Base-by-base conservation (phyloP, 257 asterid species). In the Fraxinus pennsylvanica region DNA sequence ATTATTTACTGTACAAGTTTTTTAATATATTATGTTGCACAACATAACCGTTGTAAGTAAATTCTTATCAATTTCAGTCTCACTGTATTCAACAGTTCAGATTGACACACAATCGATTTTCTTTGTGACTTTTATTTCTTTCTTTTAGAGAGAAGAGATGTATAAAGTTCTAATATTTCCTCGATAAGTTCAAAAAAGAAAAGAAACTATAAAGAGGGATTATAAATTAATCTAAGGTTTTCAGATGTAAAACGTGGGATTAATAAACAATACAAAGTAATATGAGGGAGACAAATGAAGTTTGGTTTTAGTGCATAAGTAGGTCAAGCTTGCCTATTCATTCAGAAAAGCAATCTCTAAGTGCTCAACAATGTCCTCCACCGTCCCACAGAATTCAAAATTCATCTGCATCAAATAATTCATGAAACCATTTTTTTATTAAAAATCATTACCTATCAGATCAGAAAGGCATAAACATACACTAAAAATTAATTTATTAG, bases 351-450 rank as follows among this genome's bases (percentile, higher is more conserved):
- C 39, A 27, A 36, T 22, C 61, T 61, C 72, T 22, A 75, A 59
- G 63, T 75, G 79, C 22, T 63, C 65, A 36, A 65, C 57, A 39
- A 75, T 75, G n/a, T 61, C 61, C 59, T 75, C 45, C 39, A 63
- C 72, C 8, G 79, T 75, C 36, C 59, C 79, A 14, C 59, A 8
- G 61, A 75, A 75, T 75, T 65, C 79, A 38, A 39, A 17, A 0
- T 75, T 32, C 72, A 75, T 75, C 79, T 74, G 78, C 72, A 75
- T 61, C 69, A 22, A 27, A 63, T 12, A 27, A 63, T 63, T n/a
- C 65, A 54, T 32, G 33, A 32, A 14, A 47, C 6, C n/a, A 47
- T 14, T 3, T 12, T 9, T 41, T 43, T 43, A 10, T 12, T 43
- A 43, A 12, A 13, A 43, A 43, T 2, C 61, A 52, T 14, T 52